Base-by-base conservation (phyloP, 192 early-diverging fungal genomes). In the Mortierella claussenii region DNA sequence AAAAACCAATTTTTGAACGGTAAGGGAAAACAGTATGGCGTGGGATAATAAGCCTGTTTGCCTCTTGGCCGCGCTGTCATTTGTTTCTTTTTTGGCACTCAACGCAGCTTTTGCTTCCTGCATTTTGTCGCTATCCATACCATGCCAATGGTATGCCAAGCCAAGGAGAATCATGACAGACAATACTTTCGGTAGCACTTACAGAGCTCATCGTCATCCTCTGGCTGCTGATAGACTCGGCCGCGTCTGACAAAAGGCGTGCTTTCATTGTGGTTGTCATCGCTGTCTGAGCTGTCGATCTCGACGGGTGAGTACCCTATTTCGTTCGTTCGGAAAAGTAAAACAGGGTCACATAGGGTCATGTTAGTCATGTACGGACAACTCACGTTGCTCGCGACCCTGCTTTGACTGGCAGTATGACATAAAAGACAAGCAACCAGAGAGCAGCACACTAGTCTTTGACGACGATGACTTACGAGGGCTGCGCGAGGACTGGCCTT, bases 401-500 rank as follows among this genome's bases (percentile, higher is more conserved):
- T n/a, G n/a, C n/a, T n/a, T n/a, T n/a, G n/a, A n/a, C n/a, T n/a
- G n/a, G n/a, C n/a, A n/a, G n/a, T n/a, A n/a, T n/a, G n/a, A n/a
- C n/a, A n/a, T n/a, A n/a, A n/a, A n/a, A n/a, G n/a, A n/a, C n/a
- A n/a, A n/a, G n/a, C n/a, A n/a, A n/a, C n/a, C n/a, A n/a, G n/a
- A n/a, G n/a, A n/a, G n/a, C n/a, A n/a, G n/a, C n/a, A n/a, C n/a
- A n/a, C n/a, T n/a, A n/a, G n/a, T n/a, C n/a, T n/a, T n/a, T n/a
- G n/a, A n/a, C n/a, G n/a, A n/a, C n/a, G n/a, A n/a, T n/a, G 47
- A 63, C 73, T 50, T 76, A 76, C 69, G 69, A 44, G 69, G 60
- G 24, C 58, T 67, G 15, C 52, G 33, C 11, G 64, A 66, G 50
- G 73, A 23, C 21, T 67, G 64, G 46, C 52, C 73, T 31, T 56